Conservation (phyloP, 257 asterid species). For the Solanum ahanhuiri region DNA sequence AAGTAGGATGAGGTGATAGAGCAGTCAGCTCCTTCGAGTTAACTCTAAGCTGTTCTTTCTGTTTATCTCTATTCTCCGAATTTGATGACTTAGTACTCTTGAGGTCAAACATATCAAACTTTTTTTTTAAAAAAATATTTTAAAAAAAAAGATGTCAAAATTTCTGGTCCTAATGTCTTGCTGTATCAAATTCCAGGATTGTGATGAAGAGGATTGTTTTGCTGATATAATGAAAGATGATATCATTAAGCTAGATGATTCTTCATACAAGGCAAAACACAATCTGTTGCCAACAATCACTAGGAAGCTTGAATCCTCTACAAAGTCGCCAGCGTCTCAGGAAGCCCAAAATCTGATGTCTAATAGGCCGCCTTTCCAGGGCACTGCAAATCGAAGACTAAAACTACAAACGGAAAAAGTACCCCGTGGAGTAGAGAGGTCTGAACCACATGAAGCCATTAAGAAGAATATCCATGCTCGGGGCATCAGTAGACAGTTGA, state of each 20-base stretch:
- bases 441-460: not conserved
- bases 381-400: conserved; percentile 49
- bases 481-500: not conserved
- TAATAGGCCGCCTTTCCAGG: conserved; percentile 28
- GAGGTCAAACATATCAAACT: not conserved
- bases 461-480: not conserved
- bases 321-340: conserved; percentile 1
- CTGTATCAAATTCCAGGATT: conserved; percentile 22
- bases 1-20: not conserved
- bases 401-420: conserved; percentile 20
- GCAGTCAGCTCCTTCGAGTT: not conserved
- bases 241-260: conserved; percentile 57
- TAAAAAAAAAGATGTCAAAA: not conserved
- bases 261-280: conserved; percentile 10
- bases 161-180: not conserved
- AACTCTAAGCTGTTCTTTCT: not conserved
- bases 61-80: not conserved
- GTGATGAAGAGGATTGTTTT: conserved; percentile 64
- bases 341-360: conserved; percentile 7
- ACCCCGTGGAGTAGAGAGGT: not conserved
- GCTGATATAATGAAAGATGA: conserved; percentile 86
- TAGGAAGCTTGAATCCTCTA: not conserved
- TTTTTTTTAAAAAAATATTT: no score
- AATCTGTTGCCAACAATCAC: not conserved
- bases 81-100: not conserved